These are phyloP conservation scores for Citrus inodora DNA, from an alignment of 345 rosid genomes.

Conservation along the genomic window DNA sequence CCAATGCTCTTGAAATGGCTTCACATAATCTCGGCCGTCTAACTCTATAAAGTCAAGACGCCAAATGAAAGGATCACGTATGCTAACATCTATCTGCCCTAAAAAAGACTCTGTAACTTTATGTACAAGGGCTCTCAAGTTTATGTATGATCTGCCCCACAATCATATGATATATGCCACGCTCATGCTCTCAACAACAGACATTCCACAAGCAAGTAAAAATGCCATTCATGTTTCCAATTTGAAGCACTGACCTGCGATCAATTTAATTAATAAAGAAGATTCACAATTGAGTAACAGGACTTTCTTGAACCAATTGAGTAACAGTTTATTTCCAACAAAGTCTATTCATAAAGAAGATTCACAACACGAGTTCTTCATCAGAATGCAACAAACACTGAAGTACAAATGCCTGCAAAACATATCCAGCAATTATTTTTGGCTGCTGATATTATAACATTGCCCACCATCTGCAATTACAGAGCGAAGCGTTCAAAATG, in stretches of 20 bases:
- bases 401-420: constrained; percentile 6
- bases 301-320: not conserved
- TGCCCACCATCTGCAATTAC: not conserved
- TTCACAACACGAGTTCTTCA: constrained; percentile 9
- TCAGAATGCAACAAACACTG: constrained; percentile 1
- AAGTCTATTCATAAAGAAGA: not conserved
- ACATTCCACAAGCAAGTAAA: not conserved
- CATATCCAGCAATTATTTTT: constrained; percentile 13
- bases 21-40: not conserved
- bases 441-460: not conserved
- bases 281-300: not conserved
- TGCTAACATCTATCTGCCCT: not conserved
- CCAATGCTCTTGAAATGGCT: not conserved
- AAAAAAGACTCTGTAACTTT: not conserved
- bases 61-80: too few relatives aligned
- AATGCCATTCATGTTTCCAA: not conserved
- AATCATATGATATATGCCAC: not conserved
- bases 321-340: not conserved
- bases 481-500: not conserved
- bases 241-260: not conserved
- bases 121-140: not conserved
- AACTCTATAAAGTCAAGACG: not conserved
- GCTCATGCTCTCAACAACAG: not conserved
- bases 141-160: too few relatives aligned
- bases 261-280: not conserved